Evolutionary conservation across 2,329 filamentous ascomycete genomes (phyloP).

Genomic region (Dryadomyces sulphureus): DNA sequence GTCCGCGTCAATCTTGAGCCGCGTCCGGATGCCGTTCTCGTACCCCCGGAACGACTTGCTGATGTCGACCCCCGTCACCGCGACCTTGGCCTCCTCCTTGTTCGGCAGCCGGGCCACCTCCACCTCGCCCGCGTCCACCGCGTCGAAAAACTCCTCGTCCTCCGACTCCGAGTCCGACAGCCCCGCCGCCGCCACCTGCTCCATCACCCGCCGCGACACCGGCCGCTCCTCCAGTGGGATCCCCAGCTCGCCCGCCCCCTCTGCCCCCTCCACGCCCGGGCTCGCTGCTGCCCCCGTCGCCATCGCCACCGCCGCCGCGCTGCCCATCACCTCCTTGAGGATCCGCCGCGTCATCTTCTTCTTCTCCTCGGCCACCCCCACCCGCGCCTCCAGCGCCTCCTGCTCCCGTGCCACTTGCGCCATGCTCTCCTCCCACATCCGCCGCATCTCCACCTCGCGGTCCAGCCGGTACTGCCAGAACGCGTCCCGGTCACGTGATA

Average conservation of each 20-base stretch:
- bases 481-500: constrained; percentile 83
- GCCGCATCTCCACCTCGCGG: constrained; percentile 77
- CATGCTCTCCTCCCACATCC: constrained; percentile 99
- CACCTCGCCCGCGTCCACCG: constrained; percentile 83
- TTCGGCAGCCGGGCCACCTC: constrained; percentile 38
- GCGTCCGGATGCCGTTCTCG: constrained; percentile 69
- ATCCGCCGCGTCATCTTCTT: constrained; percentile 79
- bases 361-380: constrained; percentile 83
- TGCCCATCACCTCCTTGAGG: constrained; percentile 69
- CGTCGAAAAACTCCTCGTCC: constrained; percentile 91
- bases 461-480: constrained; percentile 96
- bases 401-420: constrained; percentile 90
- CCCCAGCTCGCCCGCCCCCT: not conserved
- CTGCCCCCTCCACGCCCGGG: not conserved
- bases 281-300: constrained; percentile 16
- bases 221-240: not conserved
- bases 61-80: constrained; percentile 45
- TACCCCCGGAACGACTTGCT: constrained; percentile 74
- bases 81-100: constrained; percentile 20
- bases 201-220: constrained; percentile 42
- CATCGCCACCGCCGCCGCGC: constrained; percentile 8
- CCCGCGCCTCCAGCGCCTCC: constrained; percentile 73
- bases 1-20: constrained; percentile 79
- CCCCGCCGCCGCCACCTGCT: constrained; percentile 46
- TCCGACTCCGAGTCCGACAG: constrained; percentile 71